A percentile compares a stretch with the other conserved stretches of the same genome.
phyloP scores from a whole-genome alignment of 352 stramenopile genomes.

The Phytopythium ostracodes region DNA sequence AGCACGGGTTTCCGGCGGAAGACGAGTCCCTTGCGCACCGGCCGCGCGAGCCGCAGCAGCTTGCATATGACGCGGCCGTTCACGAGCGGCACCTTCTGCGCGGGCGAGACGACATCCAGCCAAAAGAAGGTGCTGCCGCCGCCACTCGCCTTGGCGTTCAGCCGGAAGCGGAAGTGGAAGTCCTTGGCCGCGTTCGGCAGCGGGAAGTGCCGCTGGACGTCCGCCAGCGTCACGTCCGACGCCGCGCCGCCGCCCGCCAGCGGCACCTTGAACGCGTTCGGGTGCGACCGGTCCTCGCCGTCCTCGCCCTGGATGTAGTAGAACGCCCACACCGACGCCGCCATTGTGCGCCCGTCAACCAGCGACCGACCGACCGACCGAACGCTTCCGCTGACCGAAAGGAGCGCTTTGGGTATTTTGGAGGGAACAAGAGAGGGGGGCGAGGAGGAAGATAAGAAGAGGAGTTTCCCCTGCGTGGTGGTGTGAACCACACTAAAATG shows the following conservation, averaged over 20 bases:
- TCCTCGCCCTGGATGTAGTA: conserved; percentile 88
- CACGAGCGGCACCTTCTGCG: conserved; percentile 65
- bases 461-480: background rate
- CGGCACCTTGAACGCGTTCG: conserved; percentile 74
- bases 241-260: conserved; percentile 15
- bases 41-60: conserved; percentile 62
- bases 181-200: conserved; percentile 26
- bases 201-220: conserved; percentile 67
- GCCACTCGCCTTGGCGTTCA: conserved; percentile 47
- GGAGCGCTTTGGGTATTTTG: background rate
- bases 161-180: conserved; percentile 87
- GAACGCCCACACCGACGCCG: conserved; percentile 65
- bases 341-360: conserved; percentile 16
- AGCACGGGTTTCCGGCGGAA: conserved; percentile 74
- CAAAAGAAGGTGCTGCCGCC: conserved; percentile 70
- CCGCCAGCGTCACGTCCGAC: conserved; percentile 60
- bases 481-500: background rate
- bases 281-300: conserved; percentile 76
- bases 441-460: background rate
- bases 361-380: background rate
- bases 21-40: conserved; percentile 51
- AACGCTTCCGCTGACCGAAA: too few species aligned
- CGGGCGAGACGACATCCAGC: conserved; percentile 55
- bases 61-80: conserved; percentile 84
- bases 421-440: background rate